These are phyloP conservation scores for Neoboletus subvelutipes DNA, from an alignment of 768 basidiomycete genomes.

Conservation along the genomic window DNA sequence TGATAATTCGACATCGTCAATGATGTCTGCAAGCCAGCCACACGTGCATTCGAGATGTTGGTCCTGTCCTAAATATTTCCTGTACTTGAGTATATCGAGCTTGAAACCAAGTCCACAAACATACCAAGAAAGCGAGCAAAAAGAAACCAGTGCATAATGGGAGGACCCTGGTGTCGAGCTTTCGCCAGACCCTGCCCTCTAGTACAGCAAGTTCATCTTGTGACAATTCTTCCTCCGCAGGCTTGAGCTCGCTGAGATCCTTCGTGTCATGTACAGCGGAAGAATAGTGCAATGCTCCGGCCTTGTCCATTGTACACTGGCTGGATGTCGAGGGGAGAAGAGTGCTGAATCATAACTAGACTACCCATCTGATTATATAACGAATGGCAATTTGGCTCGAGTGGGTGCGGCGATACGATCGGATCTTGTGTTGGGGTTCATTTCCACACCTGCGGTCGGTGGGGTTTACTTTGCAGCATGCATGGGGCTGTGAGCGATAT, in stretches of 20 bases:
- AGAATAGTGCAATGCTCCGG: neutral
- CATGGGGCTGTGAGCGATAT: neutral
- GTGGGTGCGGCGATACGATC: neutral
- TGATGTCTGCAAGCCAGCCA: conserved; percentile 58
- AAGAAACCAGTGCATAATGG: conserved; percentile 51
- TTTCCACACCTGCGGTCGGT: neutral
- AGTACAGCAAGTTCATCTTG: conserved; percentile 19
- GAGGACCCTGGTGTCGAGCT: conserved; percentile 47
- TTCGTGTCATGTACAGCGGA: neutral
- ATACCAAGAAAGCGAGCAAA: conserved; percentile 50
- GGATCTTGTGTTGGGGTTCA: neutral
- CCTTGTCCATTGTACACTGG: neutral
- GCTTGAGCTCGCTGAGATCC: neutral
- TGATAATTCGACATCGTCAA: conserved; percentile 36
- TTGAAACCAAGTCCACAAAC: conserved; percentile 12
- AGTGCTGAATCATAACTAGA: neutral
- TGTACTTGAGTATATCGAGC: neutral
- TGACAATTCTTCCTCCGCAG: conserved; percentile 1
- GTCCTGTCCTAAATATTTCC: conserved; percentile 30
- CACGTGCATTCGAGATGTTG: conserved; percentile 59
- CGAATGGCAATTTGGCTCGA: neutral
- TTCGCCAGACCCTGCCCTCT: conserved; percentile 45
- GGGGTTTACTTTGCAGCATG: neutral
- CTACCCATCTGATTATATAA: neutral
- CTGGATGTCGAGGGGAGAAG: neutral